A percentile compares a stretch with the other conserved stretches of the same genome.
Conservation (phyloP, 2,329 filamentous ascomycete genomes). For the Sodiomyces alkalinus region DNA sequence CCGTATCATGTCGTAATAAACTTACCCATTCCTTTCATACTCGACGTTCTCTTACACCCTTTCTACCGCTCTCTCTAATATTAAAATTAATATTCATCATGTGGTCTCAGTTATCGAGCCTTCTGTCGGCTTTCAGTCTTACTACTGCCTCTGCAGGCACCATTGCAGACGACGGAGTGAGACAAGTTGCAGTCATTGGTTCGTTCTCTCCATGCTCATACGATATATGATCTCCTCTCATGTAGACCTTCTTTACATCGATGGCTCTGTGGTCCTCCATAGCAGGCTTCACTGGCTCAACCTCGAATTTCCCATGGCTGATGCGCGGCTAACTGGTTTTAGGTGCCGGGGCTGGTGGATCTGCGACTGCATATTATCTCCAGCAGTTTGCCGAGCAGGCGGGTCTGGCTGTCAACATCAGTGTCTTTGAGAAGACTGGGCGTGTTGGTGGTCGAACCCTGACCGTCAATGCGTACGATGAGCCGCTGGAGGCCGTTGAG, state of each 20-base stretch:
- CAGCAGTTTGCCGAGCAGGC: conserved; percentile 50
- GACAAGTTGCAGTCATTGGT: conserved; percentile 15
- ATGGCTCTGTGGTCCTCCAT: not conserved
- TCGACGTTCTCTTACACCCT: conserved; percentile 5
- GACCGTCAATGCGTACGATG: conserved; percentile 62
- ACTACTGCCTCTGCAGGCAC: conserved; percentile 7
- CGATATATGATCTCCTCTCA: too few species aligned
- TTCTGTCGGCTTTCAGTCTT: conserved; percentile 8
- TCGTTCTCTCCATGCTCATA: conserved; percentile 4
- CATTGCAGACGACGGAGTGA: conserved; percentile 4
- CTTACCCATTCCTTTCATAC: not conserved
- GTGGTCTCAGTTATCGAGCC: too few species aligned
- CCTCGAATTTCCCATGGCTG: not conserved
- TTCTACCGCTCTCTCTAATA: too few species aligned
- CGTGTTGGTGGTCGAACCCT: conserved; percentile 78
- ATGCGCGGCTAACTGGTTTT: not conserved
- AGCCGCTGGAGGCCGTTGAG: conserved; percentile 57
- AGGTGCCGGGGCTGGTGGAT: conserved; percentile 83
- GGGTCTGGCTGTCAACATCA: conserved; percentile 57
- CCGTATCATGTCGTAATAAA: not conserved
- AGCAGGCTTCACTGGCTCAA: not conserved
- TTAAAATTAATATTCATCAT: too few species aligned
- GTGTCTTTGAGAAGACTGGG: conserved; percentile 66
- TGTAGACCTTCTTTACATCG: not conserved
- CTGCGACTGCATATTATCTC: conserved; percentile 76